Evolutionary conservation across 2,329 filamentous ascomycete genomes (phyloP), one percentile per base, ranked within the genome.

Genomic region (Penicillium sp.): DNA sequence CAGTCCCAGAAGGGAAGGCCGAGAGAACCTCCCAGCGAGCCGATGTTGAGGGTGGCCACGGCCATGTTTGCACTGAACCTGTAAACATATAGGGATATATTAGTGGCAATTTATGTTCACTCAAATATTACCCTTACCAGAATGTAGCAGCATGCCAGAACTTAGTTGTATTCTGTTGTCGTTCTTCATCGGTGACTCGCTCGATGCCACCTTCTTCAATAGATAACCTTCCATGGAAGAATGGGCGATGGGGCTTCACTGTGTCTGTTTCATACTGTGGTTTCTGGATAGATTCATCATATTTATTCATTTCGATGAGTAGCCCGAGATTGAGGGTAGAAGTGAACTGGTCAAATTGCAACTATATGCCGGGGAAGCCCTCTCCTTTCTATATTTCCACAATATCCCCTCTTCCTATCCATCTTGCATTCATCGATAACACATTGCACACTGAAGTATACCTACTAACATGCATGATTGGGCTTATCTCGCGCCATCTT

Each of bases 51-150:
- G 1, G 71, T 73, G 7, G 69, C 70, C 1, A 73, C 67, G 1
- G 70, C 70, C 68, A 72, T 72, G 47, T 72, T 73, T n/a, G 70
- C 69, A 51, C 68, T 72, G 59, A 71, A 50, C 70, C 69, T 73
- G 29, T 51, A 45, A 2, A 41, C 27, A 4, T 9, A 39, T 7
- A 25, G 15, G 2, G 6, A 18, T 42, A 23, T 15, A 2, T 41
- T 31, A n/a, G 23, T n/a, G 9, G 15, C n/a, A 16, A 7, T 27
- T 8, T 12, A n/a, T 27, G 12, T n/a, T 27, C 6, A 27, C 9
- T 29, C 23, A 6, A 3, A n/a, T 12, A 27, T 12, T 5, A 3
- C n/a, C 46, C 40, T 18, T 51, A 54, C 56, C 46, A 54, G 40
- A 55, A 55, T n/a, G 52, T 66, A 44, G 62, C 60, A 18, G 64